These are phyloP conservation scores for Lachancea sp. DNA, from an alignment of 805 yeast species.

Conservation along the genomic window DNA sequence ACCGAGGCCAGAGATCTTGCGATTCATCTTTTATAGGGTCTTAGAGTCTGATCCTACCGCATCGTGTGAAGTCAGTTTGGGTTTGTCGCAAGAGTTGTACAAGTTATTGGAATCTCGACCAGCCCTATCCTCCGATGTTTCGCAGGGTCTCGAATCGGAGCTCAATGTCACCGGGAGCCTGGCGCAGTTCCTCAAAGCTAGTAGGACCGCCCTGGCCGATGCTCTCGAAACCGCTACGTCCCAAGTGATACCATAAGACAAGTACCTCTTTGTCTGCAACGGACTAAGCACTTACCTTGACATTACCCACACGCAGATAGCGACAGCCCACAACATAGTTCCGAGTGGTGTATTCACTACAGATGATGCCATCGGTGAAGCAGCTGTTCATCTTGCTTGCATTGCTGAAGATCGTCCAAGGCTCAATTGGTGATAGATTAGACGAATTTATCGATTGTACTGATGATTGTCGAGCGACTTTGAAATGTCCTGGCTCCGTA, in stretches of 20 bases:
- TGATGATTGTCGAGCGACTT: constrained; percentile 40
- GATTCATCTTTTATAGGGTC: constrained; percentile 40
- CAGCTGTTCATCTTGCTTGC: not conserved
- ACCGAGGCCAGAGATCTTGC: constrained; percentile 39
- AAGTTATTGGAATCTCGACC: constrained; percentile 38
- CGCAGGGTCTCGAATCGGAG: constrained; percentile 8
- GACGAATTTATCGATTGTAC: constrained; percentile 51
- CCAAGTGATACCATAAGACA: not conserved
- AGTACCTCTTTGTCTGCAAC: not conserved
- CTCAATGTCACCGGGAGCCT: constrained; percentile 18
- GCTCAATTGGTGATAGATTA: constrained; percentile 58
- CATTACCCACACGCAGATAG: too few species aligned
- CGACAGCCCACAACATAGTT: not conserved
- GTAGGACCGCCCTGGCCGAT: constrained; percentile 15
- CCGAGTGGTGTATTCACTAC: not conserved
- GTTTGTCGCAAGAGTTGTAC: constrained; percentile 40
- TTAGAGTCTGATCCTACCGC: constrained; percentile 39
- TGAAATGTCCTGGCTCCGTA: constrained; percentile 17
- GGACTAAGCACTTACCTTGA: not conserved
- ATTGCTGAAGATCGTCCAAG: constrained; percentile 14
- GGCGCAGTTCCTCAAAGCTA: constrained; percentile 15
- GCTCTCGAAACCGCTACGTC: constrained; percentile 1
- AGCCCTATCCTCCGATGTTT: constrained; percentile 23
- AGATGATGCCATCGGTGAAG: not conserved
- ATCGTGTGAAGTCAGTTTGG: constrained; percentile 41